Percentiles rank a stretch among this genome's conserved stretches.
Conservation (phyloP, 495 filamentous ascomycete species). For the Neurospora tetrasperma region DNA sequence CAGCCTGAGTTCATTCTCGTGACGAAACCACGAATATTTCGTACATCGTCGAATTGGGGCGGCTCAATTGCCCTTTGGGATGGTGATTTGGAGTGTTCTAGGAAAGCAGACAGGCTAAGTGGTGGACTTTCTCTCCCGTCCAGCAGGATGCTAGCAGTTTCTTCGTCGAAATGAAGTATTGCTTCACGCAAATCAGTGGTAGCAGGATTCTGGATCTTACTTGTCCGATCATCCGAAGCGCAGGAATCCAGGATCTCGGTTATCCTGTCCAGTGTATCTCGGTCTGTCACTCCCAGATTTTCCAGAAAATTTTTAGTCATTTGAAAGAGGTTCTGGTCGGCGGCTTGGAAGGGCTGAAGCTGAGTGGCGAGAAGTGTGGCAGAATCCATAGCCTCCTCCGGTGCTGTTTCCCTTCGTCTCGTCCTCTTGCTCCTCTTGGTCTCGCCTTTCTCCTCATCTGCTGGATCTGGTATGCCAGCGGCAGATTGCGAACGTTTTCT, state of each 20-base stretch:
- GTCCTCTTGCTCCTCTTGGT: slow-evolving; percentile 76
- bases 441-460: slow-evolving; percentile 47
- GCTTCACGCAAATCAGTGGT: slow-evolving; percentile 33
- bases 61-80: slow-evolving; percentile 40
- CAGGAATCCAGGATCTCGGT: slow-evolving; percentile 44
- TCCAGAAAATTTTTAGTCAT: slow-evolving; percentile 55
- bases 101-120: slow-evolving; percentile 55
- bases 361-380: slow-evolving; percentile 63
- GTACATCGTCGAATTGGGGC: slow-evolving; percentile 44
- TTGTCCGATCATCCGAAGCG: slow-evolving; percentile 33
- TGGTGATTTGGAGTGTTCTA: slow-evolving; percentile 64
- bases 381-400: slow-evolving; percentile 59
- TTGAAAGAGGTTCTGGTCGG: slow-evolving; percentile 68
- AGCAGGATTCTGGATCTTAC: slow-evolving; percentile 28
- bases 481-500: slow-evolving; percentile 57
- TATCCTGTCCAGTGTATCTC: slow-evolving; percentile 38
- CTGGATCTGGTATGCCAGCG: slow-evolving; percentile 46
- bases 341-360: slow-evolving; percentile 53
- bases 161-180: slow-evolving; percentile 32
- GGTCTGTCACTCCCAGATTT: slow-evolving; percentile 51
- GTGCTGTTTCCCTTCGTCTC: slow-evolving; percentile 64
- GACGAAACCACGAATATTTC: slow-evolving; percentile 48
- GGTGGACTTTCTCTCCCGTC: slow-evolving; percentile 31
- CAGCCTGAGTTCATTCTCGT: slow-evolving; percentile 42
- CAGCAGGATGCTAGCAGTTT: slow-evolving; percentile 30